Evolutionary conservation across 164 flowering plant species (phyloP).

Genomic region (Houttuynia cordata): DNA sequence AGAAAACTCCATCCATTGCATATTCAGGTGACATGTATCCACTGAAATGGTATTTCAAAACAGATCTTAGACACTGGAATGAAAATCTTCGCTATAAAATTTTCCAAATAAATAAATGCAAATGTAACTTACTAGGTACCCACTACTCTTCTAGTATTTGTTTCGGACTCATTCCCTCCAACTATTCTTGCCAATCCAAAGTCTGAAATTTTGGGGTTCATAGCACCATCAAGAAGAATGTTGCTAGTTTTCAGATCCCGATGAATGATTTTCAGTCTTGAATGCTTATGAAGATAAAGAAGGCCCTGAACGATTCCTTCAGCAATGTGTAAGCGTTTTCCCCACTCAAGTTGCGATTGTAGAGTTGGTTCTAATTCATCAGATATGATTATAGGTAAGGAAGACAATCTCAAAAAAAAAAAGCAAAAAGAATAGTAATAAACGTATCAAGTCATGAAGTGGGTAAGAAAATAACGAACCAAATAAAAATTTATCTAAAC

Average conservation of each 20-base stretch:
- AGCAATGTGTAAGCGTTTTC: slow-evolving; percentile 37
- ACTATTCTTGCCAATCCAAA: slow-evolving; percentile 63
- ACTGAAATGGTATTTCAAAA: neutral
- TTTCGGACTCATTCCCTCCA: slow-evolving; percentile 14
- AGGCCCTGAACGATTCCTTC: slow-evolving; percentile 79
- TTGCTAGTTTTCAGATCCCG: slow-evolving; percentile 74
- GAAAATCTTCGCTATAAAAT: neutral
- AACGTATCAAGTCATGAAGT: neutral
- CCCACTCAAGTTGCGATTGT: slow-evolving; percentile 43
- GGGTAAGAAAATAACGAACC: slow-evolving; percentile 4
- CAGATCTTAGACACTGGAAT: neutral
- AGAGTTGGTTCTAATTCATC: slow-evolving; percentile 26
- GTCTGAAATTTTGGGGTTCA: slow-evolving; percentile 81
- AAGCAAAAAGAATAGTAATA: slow-evolving; percentile 1
- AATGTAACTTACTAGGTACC: slow-evolving; percentile 22
- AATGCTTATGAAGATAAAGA: slow-evolving; percentile 71
- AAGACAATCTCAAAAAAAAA: neutral
- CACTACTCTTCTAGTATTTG: slow-evolving; percentile 20
- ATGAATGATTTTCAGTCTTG: slow-evolving; percentile 66
- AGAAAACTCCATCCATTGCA: no score
- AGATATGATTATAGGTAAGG: neutral
- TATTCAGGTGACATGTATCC: no score
- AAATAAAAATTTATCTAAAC: slow-evolving; percentile 22
- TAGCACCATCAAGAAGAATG: slow-evolving; percentile 52
- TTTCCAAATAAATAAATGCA: neutral